A percentile compares a stretch with the other conserved stretches of the same genome.
Evolutionary conservation across 2,329 filamentous ascomycete genomes (phyloP).

Genomic region (Colletotrichum destructivum): DNA sequence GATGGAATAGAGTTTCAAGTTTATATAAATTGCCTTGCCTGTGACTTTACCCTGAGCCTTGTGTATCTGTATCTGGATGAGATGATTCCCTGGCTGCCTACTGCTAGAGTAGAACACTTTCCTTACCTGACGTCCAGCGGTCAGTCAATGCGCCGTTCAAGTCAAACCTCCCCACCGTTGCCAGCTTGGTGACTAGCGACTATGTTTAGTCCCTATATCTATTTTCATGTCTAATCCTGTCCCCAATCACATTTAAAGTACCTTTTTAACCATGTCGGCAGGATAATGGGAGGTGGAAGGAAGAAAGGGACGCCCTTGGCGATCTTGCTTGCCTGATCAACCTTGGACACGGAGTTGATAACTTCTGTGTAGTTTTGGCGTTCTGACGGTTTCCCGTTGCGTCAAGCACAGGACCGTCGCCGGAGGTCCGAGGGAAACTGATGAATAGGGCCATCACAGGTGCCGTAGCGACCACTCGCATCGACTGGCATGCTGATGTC

Average conservation of each 20-base stretch:
- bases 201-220: not conserved
- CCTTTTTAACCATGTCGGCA: not conserved
- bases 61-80: not conserved
- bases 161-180: conserved; percentile 20
- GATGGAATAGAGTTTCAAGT: conserved; percentile 34
- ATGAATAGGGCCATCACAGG: not conserved
- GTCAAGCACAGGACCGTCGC: conserved; percentile 21
- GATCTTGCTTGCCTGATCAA: conserved; percentile 2
- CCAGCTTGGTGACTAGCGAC: conserved; percentile 8
- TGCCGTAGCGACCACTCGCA: conserved; percentile 9
- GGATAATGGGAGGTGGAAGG: too few species aligned
- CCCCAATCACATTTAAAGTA: not conserved
- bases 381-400: conserved; percentile 17
- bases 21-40: not conserved
- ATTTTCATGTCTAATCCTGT: not conserved
- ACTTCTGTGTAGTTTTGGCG: conserved; percentile 13
- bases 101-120: conserved; percentile 14
- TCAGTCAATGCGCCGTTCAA: not conserved
- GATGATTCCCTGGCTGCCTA: not conserved
- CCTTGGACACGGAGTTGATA: conserved; percentile 4
- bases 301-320: too few species aligned
- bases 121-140: not conserved
- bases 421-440: conserved; percentile 11
- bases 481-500: conserved; percentile 51
- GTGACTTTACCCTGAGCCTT: not conserved